Conservation (phyloP, 1,284 basidiomycete species). For the Cryptococcus sp. region DNA sequence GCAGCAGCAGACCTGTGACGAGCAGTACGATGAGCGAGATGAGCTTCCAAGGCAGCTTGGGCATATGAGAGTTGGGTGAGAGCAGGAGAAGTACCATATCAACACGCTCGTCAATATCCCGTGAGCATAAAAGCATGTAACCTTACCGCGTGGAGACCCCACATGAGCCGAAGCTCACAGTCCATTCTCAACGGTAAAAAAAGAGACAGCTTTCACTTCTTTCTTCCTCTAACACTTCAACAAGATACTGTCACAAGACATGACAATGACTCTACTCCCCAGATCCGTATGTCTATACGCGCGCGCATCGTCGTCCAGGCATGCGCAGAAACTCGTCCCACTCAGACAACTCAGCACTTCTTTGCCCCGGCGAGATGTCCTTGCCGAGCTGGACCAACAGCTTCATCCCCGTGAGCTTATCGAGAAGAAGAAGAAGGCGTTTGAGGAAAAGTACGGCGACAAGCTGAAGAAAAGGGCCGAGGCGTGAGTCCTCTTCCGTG, state of each 20-base stretch:
- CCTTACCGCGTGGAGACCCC: neutral
- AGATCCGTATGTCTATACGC: neutral
- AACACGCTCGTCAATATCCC: neutral
- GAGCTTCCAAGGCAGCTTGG: neutral
- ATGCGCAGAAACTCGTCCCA: neutral
- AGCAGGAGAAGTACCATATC: neutral
- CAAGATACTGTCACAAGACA: too few relatives aligned
- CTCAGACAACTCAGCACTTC: constrained; percentile 9
- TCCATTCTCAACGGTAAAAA: too few relatives aligned
- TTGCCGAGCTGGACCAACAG: constrained; percentile 37
- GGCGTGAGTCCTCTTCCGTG: constrained; percentile 36
- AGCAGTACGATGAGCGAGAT: neutral
- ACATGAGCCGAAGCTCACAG: too few relatives aligned
- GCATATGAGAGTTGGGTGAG: neutral
- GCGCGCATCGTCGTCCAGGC: constrained; percentile 4
- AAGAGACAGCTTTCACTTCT: too few relatives aligned
- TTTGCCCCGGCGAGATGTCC: constrained; percentile 20
- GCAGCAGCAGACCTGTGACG: neutral
- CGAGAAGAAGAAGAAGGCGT: constrained; percentile 45
- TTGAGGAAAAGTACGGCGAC: constrained; percentile 52
- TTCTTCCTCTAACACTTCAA: too few relatives aligned
- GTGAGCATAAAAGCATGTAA: neutral
- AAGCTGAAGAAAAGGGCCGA: constrained; percentile 49
- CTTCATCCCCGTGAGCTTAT: constrained; percentile 49
- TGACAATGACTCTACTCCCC: too few relatives aligned